Percentiles rank a stretch among this genome's conserved stretches.
These are phyloP conservation scores for Carpinus fangiana DNA, from an alignment of 306 rosid species.

Conservation along the genomic window DNA sequence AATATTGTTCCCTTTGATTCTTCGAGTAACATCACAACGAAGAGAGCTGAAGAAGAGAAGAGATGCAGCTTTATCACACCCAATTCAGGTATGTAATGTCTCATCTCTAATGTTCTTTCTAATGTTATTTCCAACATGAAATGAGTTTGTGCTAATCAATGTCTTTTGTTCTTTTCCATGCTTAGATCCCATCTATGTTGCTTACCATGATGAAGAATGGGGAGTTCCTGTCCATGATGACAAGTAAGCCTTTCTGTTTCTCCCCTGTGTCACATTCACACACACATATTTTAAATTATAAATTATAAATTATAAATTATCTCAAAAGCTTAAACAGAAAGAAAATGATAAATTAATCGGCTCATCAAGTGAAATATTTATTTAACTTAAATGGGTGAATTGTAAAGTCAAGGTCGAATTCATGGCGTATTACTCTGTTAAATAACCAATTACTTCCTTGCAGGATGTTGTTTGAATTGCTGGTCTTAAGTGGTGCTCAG, in stretches of 20 bases:
- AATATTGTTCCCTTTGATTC: slow-evolving; percentile 54
- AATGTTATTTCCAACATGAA: neutral
- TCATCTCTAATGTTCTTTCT: neutral
- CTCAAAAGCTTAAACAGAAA: too few relatives aligned
- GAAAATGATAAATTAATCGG: too few relatives aligned
- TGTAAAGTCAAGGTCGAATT: too few relatives aligned
- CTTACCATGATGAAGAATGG: slow-evolving; percentile 99
- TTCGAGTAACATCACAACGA: slow-evolving; percentile 30
- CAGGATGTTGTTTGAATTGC: slow-evolving; percentile 89
- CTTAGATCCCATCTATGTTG: slow-evolving; percentile 88
- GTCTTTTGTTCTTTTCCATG: slow-evolving; percentile 18
- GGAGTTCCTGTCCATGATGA: slow-evolving; percentile 98
- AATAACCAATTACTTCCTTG: slow-evolving; percentile 18
- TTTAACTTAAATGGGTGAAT: too few relatives aligned
- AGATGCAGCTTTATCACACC: slow-evolving; percentile 93
- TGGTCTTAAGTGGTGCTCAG: slow-evolving; percentile 87
- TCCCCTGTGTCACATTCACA: slow-evolving; percentile 6
- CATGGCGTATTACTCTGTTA: too few relatives aligned
- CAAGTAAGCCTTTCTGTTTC: slow-evolving; percentile 59
- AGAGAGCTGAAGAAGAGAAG: slow-evolving; percentile 57
- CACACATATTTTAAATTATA: neutral
- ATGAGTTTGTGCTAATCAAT: slow-evolving; percentile 9
- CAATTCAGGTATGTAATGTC: slow-evolving; percentile 65
- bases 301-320: too few relatives aligned
- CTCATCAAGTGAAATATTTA: too few relatives aligned